Evolutionary conservation across 148 eudicot genomes (phyloP), one percentile per base, ranked within the genome.

Genomic region (Gaultheria prostrata): DNA sequence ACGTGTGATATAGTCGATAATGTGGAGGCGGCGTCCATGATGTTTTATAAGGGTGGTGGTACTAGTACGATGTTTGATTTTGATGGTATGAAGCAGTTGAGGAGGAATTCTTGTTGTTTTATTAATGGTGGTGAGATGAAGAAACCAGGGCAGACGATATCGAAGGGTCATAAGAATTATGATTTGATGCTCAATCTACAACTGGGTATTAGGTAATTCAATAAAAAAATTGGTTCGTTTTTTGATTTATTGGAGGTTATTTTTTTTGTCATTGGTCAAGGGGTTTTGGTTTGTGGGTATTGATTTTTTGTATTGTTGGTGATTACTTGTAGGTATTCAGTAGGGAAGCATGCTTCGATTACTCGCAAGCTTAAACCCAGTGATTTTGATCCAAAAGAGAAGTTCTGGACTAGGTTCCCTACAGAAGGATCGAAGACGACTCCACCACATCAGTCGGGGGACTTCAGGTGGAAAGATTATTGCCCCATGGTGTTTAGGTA

Each of bases 391-490:
- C 97, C 98, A 0, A 94, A 61, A 83, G 97, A 96, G 88, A 95
- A 97, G 91, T 95, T 91, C 70, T 97, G 98, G 98, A 97, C 98
- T n/a, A 87, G 91, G 88, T 97, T 97, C 87, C 98, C 98, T 1
- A 77, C 98, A 0, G 98, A 93, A 86, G 99, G 99, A 76, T 92
- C 99, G 1, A 95, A 92, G 86, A 74, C 82, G 48, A 95, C 99
- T 1, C 99, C 98, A 1, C 91, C 97, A 3, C 99, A 97, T 88
- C 97, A 91, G 77, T 97, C 99, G 0, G 83, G 57, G 1, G 98
- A 97, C 43, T 97, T 97, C 77, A 90, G 95, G 33, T 97, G 99
- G 99, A 97, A 97, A 80, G 99, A 97, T 90, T 97, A 97, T 84
- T 94, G 98, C 54, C 99, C 98, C 11, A 75, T 93, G 85, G 99